Evolutionary conservation across 169 alveolate genomes (phyloP), one percentile per base, ranked within the genome.

Genomic region (Miamiensis avidus): DNA sequence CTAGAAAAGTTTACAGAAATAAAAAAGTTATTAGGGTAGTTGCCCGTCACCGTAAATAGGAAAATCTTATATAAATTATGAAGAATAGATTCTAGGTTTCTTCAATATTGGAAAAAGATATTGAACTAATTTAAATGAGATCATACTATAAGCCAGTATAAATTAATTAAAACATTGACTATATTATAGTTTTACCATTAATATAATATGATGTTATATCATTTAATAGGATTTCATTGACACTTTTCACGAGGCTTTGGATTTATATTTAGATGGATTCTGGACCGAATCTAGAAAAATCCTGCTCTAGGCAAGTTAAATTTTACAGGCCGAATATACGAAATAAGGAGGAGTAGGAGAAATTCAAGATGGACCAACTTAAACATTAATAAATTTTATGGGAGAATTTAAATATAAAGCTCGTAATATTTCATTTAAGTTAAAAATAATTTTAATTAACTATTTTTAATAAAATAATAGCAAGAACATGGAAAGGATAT

Each of bases 401-500:
- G 29, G 31, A 29, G 30, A 49, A 64, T 49, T 1, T 64, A 29
- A 64, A 34, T 79, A 49, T 72, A 65, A 79, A 79, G 74, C 84
- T 0, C 84, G 49, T 75, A 31, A 75, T 75, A n/a, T n/a, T n/a
- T n/a, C n/a, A n/a, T n/a, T n/a, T n/a, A n/a, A n/a, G n/a, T n/a
- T n/a, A n/a, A n/a, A n/a, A n/a, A n/a, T n/a, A n/a, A n/a, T n/a
- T n/a, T n/a, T n/a, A n/a, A n/a, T n/a, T n/a, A n/a, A n/a, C n/a
- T n/a, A n/a, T n/a, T n/a, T n/a, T n/a, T n/a, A n/a, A n/a, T n/a
- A n/a, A n/a, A n/a, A n/a, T n/a, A n/a, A 11, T 49, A 49, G 69
- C 69, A 11, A 49, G 69, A 49, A 49, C 69, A 11, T 97, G 99
- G 99, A 91, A 91, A 73, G 99, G 99, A 27, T 96, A 86, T 82